Conservation (phyloP, 768 basidiomycete genomes). For the Galerina marginata region DNA sequence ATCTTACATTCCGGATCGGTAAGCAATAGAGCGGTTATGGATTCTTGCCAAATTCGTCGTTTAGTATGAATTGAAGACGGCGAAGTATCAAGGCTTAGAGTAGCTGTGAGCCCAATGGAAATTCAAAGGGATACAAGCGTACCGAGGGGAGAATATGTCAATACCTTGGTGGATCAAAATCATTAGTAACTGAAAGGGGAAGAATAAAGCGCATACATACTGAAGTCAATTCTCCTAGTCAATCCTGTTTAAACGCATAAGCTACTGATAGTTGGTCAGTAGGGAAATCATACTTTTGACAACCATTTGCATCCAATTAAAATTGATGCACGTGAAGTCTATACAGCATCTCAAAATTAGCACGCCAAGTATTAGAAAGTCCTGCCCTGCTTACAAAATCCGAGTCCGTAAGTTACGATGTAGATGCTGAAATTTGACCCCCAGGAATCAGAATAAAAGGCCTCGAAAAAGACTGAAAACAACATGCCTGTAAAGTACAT, state of each 20-base stretch:
- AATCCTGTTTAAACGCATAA: conserved; percentile 44
- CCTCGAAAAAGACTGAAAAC: background rate
- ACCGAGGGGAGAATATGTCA: conserved; percentile 83
- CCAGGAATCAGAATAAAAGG: conserved; percentile 9
- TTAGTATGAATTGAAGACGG: conserved; percentile 62
- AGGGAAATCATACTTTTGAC: conserved; percentile 60
- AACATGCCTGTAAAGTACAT: conserved; percentile 63
- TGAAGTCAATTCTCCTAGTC: conserved; percentile 74
- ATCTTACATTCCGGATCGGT: conserved; percentile 65
- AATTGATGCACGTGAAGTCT: conserved; percentile 72
- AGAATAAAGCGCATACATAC: conserved; percentile 42
- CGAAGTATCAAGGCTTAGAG: conserved; percentile 60
- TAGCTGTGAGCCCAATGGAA: background rate
- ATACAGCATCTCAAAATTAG: conserved; percentile 7
- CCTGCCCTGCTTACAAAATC: conserved; percentile 55
- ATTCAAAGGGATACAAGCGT: conserved; percentile 14
- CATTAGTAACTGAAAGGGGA: background rate
- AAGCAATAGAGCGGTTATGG: conserved; percentile 68
- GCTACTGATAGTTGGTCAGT: background rate
- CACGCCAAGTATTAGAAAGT: background rate
- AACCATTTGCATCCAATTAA: conserved; percentile 51
- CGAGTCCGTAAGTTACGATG: conserved; percentile 68
- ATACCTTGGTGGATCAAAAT: conserved; percentile 50
- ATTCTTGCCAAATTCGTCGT: conserved; percentile 83
- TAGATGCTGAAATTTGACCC: conserved; percentile 40